Evolutionary conservation across 768 basidiomycete species (phyloP).

Genomic region (Mrakia hoshinonis): DNA sequence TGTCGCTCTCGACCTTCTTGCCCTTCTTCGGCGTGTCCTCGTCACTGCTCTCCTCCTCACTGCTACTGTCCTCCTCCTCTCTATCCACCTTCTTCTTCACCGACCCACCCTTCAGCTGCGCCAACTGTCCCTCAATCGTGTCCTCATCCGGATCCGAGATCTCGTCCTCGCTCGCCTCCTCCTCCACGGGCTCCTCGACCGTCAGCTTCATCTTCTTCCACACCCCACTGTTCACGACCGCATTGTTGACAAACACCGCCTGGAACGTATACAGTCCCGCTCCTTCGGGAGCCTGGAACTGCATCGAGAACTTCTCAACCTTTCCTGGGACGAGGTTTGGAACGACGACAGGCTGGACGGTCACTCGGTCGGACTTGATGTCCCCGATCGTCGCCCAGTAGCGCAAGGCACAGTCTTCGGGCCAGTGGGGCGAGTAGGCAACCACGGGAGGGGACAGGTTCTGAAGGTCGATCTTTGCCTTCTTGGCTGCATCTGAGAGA

Average conservation of each 20-base stretch:
- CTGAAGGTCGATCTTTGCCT: constrained; percentile 43
- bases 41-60: constrained; percentile 44
- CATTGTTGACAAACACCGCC: constrained; percentile 75
- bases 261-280: constrained; percentile 83
- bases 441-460: constrained; percentile 38
- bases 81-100: constrained; percentile 64
- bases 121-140: constrained; percentile 93
- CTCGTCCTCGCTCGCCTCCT: constrained; percentile 64
- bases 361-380: constrained; percentile 69
- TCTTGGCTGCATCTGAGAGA: constrained; percentile 45
- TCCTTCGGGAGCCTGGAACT: constrained; percentile 86
- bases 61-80: constrained; percentile 49
- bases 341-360: constrained; percentile 70
- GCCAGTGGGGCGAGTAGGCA: constrained; percentile 92
- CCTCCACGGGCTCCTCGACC: constrained; percentile 61
- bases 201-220: constrained; percentile 68
- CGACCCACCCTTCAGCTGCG: constrained; percentile 77
- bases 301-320: constrained; percentile 61
- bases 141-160: constrained; percentile 99
- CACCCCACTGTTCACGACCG: constrained; percentile 73
- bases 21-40: constrained; percentile 35
- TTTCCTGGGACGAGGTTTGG: constrained; percentile 16
- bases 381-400: constrained; percentile 77
- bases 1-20: constrained; percentile 20
- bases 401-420: constrained; percentile 43